phyloP scores from a whole-genome alignment of 139 green algal genomes.

The Chlamydomonas sp. region DNA sequence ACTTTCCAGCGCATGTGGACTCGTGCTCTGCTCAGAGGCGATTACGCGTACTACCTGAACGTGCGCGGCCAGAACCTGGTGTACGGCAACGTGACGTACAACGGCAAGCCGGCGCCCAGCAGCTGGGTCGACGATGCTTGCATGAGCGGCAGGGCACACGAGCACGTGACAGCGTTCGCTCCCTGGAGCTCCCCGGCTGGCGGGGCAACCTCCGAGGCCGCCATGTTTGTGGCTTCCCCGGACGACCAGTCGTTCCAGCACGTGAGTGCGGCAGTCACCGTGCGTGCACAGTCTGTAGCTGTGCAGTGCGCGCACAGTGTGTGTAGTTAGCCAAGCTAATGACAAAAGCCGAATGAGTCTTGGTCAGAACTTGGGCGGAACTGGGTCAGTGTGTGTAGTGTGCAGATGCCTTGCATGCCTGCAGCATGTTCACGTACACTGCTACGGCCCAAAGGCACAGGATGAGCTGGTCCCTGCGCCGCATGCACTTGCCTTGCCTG shows the following conservation, averaged over 20 bases:
- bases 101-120: background rate
- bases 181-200: background rate
- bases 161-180: background rate
- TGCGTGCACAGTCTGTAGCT: too few species aligned
- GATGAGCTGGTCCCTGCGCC: too few species aligned
- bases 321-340: too few species aligned
- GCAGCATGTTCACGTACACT: too few species aligned
- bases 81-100: slow-evolving; percentile 9
- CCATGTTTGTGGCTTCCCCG: slow-evolving; percentile 1
- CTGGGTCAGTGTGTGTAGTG: too few species aligned
- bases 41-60: slow-evolving; percentile 10
- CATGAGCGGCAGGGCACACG: background rate
- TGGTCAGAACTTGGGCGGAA: too few species aligned
- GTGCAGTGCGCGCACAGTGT: too few species aligned
- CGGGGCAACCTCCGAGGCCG: background rate
- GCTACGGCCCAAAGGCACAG: too few species aligned
- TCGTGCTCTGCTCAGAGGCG: background rate
- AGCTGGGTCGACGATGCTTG: background rate
- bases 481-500: too few species aligned
- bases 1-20: background rate
- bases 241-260: slow-evolving; percentile 10
- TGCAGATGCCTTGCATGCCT: too few species aligned
- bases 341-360: too few species aligned
- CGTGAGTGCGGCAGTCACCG: too few species aligned
- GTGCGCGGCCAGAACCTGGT: slow-evolving; percentile 9